Evolutionary conservation across 2,329 filamentous ascomycete species (phyloP), one percentile per base, ranked within the genome.

Genomic region (Didymella pinodella): DNA sequence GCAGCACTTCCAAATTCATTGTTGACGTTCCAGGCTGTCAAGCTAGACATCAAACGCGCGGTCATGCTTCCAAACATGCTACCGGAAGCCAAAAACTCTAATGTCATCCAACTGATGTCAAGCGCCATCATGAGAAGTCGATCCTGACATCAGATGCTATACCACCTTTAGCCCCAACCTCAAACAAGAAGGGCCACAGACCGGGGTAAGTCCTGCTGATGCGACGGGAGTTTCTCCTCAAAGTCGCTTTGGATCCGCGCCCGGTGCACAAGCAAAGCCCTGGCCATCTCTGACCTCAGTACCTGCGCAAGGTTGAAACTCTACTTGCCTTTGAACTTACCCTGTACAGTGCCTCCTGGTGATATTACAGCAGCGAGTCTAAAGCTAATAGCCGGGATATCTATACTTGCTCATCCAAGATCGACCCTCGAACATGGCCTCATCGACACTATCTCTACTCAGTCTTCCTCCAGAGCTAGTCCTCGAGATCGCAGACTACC

Each of bases 381-480:
- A 6, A 34, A 38, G 28, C 34, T 38, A 16, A 48, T 14, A 20
- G n/a, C 28, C 22, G 16, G 25, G 36, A 22, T 16, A 28, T n/a
- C 14, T 12, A n/a, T 28, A 20, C 7, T 4, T n/a, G 34, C 12
- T 14, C 12, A 40, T 26, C 26, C 20, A n/a, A 31, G 4, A 6
- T 2, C 7, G 3, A 12, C 26, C 18, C 10, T 40, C 28, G 2
- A 48, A 16, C 18, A 69, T 69, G 64, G 46, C 51, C 7, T 34
- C 44, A 6, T 11, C 58, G 2, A 20, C 52, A 22, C 38, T 48
- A 36, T 62, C 59, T 12, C 48, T 76, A 18, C 61, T 71, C 12
- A 55, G 46, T 44, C 74, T 81, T 8, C 80, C 79, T 10, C 65
- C 71, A 29, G 80, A 82, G 61, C 69, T 81, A 4, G 73, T 80